phyloP scores from a whole-genome alignment of 108 stramenopile genomes.

The Skeletonema tropicum region DNA sequence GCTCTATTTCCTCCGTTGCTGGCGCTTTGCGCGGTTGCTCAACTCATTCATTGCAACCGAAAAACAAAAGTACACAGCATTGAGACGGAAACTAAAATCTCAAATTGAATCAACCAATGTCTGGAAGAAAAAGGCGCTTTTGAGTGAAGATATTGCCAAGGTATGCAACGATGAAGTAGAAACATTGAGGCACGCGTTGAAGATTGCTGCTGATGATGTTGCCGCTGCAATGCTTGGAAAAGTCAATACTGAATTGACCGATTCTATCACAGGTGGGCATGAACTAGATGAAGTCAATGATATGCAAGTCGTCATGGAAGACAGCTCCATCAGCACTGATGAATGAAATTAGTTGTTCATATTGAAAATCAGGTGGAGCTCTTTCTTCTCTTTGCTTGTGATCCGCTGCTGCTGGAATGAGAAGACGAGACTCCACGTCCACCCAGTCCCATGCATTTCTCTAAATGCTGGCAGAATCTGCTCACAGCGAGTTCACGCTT shows the following conservation, averaged over 20 bases:
- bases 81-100: conserved; percentile 19
- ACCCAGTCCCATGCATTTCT: neutral
- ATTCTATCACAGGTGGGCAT: neutral
- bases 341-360: neutral
- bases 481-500: neutral
- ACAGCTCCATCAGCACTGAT: neutral
- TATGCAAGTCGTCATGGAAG: neutral
- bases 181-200: conserved; percentile 39
- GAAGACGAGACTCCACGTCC: neutral
- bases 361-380: neutral
- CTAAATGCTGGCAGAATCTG: neutral
- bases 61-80: conserved; percentile 5
- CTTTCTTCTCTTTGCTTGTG: neutral
- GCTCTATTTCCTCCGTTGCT: conserved; percentile 9
- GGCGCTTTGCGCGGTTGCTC: conserved; percentile 23
- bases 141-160: conserved; percentile 16
- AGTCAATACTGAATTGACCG: neutral
- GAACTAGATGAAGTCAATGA: neutral
- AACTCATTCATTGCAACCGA: conserved; percentile 25
- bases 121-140: conserved; percentile 1
- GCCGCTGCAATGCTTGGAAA: conserved; percentile 14
- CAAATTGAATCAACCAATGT: conserved; percentile 8
- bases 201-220: conserved; percentile 33
- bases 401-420: neutral
- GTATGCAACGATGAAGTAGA: conserved; percentile 26